Base-by-base conservation (phyloP, 495 filamentous ascomycete species). In the Aspergillus diversus region DNA sequence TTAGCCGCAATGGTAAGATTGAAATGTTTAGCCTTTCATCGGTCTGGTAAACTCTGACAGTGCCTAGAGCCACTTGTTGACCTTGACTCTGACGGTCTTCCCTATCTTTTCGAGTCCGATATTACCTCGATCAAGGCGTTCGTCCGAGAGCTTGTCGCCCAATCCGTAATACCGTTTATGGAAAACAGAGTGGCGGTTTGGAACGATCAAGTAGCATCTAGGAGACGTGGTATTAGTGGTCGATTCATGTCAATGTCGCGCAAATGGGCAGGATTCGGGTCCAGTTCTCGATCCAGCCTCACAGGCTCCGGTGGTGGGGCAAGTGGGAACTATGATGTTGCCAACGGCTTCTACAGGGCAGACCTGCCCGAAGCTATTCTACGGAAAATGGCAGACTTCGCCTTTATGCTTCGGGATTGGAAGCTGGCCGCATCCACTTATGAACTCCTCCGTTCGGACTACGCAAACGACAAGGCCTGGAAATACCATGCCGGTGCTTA, bases 141-240 rank as follows among this genome's bases (percentile, higher is more conserved):
- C 67, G 84, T 97, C 54, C 89, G 95, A 7, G 96, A 97, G 72
- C 90, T 99, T 80, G 89, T 95, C 13, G 92, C 89, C 8, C 93
- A 97, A 69, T 96, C 92, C 2, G 83, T 99, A 12, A 83, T 99
- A 34, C 95, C 95, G 0, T 92, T 89, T 58, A 98, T 99, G 96
- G 95, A 99, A 75, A 90, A 92, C 53, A 84, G 88, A 66, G 83
- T 94, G 8, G 88, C 92, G 31, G 84, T 91, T 4, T 99, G 95
- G 95, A 99, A 99, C 71, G 95, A 99, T 69, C 93, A 97, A 76
- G 89, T 98, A 7, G 93, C 92, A n/a, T 96, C 96, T 13, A 81
- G 90, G 51, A 81, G 95, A 47, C 86, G 92, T 57, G 96, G 96
- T 35, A 81, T 99, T 59, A 89, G 88, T 63, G 95, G 95, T 13